A percentile compares a stretch with the other conserved stretches of the same genome.
Evolutionary conservation across 495 filamentous ascomycete species (phyloP).

Genomic region (Penicillium goetzii): DNA sequence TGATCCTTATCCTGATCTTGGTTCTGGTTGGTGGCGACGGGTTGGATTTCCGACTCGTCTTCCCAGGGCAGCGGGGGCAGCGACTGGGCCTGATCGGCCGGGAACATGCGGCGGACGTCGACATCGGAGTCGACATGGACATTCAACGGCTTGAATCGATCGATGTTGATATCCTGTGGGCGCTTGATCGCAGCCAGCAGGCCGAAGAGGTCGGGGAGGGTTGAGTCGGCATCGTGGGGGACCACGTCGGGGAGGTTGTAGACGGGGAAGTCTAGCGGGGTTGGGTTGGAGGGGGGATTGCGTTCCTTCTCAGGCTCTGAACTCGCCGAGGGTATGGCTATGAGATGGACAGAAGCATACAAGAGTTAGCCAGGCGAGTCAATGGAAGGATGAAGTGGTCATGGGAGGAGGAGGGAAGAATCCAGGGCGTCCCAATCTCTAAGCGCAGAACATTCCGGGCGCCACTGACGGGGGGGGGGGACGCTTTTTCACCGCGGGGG

Average conservation of each 20-base stretch:
- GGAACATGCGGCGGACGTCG: constrained; percentile 50
- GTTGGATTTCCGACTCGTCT: constrained; percentile 21
- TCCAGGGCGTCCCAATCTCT: background rate
- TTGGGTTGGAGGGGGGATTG: constrained; percentile 49
- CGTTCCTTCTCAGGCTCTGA: constrained; percentile 49
- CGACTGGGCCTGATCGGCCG: constrained; percentile 38
- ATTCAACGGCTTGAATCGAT: constrained; percentile 58
- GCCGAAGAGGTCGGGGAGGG: constrained; percentile 40
- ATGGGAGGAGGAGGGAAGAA: background rate
- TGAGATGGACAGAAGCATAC: background rate
- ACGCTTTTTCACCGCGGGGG: constrained; percentile 1
- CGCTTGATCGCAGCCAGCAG: constrained; percentile 55
- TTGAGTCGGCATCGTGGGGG: constrained; percentile 30
- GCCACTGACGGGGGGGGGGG: constrained; percentile 16
- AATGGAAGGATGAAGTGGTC: background rate
- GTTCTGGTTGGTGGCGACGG: constrained; percentile 23
- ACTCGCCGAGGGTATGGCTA: constrained; percentile 41
- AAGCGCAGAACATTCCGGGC: constrained; percentile 11
- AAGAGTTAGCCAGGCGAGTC: background rate
- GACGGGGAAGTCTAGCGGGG: constrained; percentile 54
- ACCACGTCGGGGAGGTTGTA: constrained; percentile 40
- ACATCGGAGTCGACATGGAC: constrained; percentile 49
- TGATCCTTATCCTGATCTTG: constrained; percentile 26
- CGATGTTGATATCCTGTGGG: constrained; percentile 53
- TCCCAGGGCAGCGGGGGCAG: constrained; percentile 55